Evolutionary conservation across 2,329 filamentous ascomycete species (phyloP).

Genomic region (Endoconidiophora polonica): DNA sequence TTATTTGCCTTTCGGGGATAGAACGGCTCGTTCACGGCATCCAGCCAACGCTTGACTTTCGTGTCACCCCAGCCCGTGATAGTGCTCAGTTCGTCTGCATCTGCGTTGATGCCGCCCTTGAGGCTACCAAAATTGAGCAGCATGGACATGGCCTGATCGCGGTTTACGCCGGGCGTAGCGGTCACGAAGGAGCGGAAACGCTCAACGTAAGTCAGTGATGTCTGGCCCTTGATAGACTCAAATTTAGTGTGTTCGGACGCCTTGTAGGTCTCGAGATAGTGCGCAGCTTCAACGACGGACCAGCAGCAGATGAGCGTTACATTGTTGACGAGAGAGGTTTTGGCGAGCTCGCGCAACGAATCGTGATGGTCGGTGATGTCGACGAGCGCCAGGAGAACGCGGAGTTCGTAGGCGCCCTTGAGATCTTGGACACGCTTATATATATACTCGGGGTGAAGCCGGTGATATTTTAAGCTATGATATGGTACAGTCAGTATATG

Average conservation of each 20-base stretch:
- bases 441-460: constrained; percentile 92
- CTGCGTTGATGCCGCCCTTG: constrained; percentile 70
- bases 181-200: constrained; percentile 87
- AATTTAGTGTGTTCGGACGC: constrained; percentile 74
- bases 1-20: constrained; percentile 55
- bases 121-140: constrained; percentile 87
- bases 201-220: constrained; percentile 70
- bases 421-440: constrained; percentile 80
- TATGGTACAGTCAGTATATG: not conserved
- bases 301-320: constrained; percentile 85
- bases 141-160: constrained; percentile 78
- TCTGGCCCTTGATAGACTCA: constrained; percentile 68
- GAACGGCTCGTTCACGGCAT: constrained; percentile 72
- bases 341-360: constrained; percentile 71
- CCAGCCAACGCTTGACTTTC: constrained; percentile 78
- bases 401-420: constrained; percentile 71
- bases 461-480: constrained; percentile 75
- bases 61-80: constrained; percentile 92
- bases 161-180: constrained; percentile 76
- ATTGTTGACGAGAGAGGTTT: constrained; percentile 83
- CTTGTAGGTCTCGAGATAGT: constrained; percentile 91
- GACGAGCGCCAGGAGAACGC: constrained; percentile 77
- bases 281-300: constrained; percentile 82
- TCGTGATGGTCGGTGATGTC: constrained; percentile 94
- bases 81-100: constrained; percentile 65